phyloP scores from a whole-genome alignment of 495 filamentous ascomycete genomes.

The Daldinia bambusicola region DNA sequence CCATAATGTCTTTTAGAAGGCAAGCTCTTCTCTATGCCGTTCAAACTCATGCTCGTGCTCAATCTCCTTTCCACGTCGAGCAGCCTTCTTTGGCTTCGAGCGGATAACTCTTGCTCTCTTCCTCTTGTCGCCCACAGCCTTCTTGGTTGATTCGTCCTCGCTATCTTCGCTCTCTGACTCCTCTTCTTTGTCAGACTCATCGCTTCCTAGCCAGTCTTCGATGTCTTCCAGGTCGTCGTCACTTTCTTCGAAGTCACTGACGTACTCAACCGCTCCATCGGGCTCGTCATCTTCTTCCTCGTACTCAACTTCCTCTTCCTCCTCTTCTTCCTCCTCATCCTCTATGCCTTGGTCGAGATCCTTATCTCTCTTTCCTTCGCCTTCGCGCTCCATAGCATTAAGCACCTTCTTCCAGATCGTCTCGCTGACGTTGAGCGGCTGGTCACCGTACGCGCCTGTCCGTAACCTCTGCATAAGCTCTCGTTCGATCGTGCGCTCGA shows the following conservation, averaged over 20 bases:
- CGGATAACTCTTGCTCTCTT: constrained; percentile 69
- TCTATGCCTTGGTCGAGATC: constrained; percentile 87
- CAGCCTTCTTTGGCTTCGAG: constrained; percentile 70
- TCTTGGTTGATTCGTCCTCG: constrained; percentile 61
- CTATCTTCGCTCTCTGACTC: constrained; percentile 60
- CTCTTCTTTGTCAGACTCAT: constrained; percentile 60
- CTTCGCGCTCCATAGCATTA: constrained; percentile 84
- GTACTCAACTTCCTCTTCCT: constrained; percentile 74
- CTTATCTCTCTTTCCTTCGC: constrained; percentile 84
- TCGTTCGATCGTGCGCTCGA: constrained; percentile 94
- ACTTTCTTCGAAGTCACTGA: constrained; percentile 68
- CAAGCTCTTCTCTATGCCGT: constrained; percentile 50
- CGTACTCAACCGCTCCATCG: constrained; percentile 86
- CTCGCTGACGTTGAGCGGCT: constrained; percentile 93
- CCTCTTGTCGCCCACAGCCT: constrained; percentile 68
- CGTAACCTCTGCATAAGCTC: constrained; percentile 92
- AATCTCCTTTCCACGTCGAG: constrained; percentile 68
- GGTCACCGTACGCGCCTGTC: constrained; percentile 93
- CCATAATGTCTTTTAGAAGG: constrained; percentile 48
- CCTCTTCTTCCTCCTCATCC: constrained; percentile 79
- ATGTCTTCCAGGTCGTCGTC: constrained; percentile 63
- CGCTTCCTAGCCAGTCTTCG: constrained; percentile 62
- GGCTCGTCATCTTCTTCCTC: constrained; percentile 69
- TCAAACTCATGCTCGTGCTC: constrained; percentile 75
- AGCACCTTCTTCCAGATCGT: constrained; percentile 98